Evolutionary conservation across 257 asterid genomes (phyloP).

Genomic region (Solanum etuberosum): DNA sequence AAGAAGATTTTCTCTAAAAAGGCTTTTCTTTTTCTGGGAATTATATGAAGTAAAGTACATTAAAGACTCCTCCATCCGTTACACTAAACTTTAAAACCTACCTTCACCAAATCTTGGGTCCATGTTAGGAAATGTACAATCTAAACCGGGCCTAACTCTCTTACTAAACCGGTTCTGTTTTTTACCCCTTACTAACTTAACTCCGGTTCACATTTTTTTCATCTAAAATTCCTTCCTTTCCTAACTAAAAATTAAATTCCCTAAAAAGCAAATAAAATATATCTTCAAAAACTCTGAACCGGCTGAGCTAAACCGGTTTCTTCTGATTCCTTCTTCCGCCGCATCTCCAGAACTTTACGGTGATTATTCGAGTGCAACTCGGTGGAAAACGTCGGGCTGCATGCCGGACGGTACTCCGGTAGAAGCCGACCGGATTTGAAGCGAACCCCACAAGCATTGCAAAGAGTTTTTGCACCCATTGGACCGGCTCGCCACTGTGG

Average conservation of each 20-base stretch:
- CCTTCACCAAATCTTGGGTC: slow-evolving; percentile 39
- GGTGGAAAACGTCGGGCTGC: slow-evolving; percentile 78
- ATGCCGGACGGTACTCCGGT: slow-evolving; percentile 93
- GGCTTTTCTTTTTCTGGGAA: background rate
- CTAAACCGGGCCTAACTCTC: slow-evolving; percentile 28
- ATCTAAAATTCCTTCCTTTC: background rate
- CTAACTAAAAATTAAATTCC: background rate
- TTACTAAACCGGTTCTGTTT: slow-evolving; percentile 12
- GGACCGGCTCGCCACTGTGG: slow-evolving; percentile 99
- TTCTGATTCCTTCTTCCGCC: slow-evolving; percentile 51
- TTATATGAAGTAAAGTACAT: slow-evolving; percentile 12
- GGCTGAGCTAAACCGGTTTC: slow-evolving; percentile 24
- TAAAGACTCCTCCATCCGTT: slow-evolving; percentile 36
- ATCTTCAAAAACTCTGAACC: slow-evolving; percentile 52
- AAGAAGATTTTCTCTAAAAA: background rate
- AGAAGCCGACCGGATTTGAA: slow-evolving; percentile 82
- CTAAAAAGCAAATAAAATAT: background rate
- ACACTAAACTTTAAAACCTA: slow-evolving; percentile 31
- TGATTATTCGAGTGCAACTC: slow-evolving; percentile 80
- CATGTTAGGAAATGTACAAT: slow-evolving; percentile 32
- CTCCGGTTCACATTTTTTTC: background rate
- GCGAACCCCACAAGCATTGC: slow-evolving; percentile 94
- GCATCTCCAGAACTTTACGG: slow-evolving; percentile 89
- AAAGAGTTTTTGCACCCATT: slow-evolving; percentile 79
- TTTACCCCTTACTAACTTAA: background rate